These are phyloP conservation scores for Cladorrhinum sp. DNA, from an alignment of 2,329 filamentous ascomycete genomes.

Conservation along the genomic window DNA sequence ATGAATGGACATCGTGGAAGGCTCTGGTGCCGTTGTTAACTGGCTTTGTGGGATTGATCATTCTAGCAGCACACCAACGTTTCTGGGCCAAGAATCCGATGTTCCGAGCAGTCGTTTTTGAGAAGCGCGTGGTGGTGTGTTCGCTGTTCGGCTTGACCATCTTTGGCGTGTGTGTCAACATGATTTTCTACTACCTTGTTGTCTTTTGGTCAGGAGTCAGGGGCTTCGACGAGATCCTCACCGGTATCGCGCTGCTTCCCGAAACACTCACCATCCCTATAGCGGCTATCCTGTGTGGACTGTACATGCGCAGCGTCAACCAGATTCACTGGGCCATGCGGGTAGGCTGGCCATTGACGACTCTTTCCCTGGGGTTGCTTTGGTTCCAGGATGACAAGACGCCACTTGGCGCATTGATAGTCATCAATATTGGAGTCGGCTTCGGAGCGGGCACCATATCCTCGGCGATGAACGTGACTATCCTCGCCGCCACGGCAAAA, in stretches of 20 bases:
- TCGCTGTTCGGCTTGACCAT: slow-evolving; percentile 16
- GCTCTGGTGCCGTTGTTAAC: slow-evolving; percentile 14
- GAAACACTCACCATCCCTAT: slow-evolving; percentile 18
- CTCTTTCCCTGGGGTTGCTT: slow-evolving; percentile 14
- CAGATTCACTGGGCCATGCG: slow-evolving; percentile 15
- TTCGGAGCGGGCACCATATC: slow-evolving; percentile 17
- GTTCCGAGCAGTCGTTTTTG: slow-evolving; percentile 16
- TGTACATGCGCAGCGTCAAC: slow-evolving; percentile 15
- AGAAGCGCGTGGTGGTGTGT: slow-evolving; percentile 8
- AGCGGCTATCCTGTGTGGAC: slow-evolving; percentile 17
- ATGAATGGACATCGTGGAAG: slow-evolving; percentile 14
- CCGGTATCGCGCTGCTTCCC: slow-evolving; percentile 18
- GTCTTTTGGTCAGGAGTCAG: slow-evolving; percentile 21
- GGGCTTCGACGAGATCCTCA: slow-evolving; percentile 17
- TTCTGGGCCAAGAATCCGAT: slow-evolving; percentile 15
- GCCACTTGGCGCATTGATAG: slow-evolving; percentile 7
- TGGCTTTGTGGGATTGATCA: slow-evolving; percentile 12
- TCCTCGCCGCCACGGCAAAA: slow-evolving; percentile 15
- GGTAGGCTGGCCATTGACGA: slow-evolving; percentile 17
- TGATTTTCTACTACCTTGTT: slow-evolving; percentile 23
- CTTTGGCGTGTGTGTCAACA: slow-evolving; percentile 21
- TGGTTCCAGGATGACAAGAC: slow-evolving; percentile 20
- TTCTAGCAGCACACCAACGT: slow-evolving; percentile 16
- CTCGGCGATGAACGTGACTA: slow-evolving; percentile 15
- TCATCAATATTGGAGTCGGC: slow-evolving; percentile 19